Base-by-base conservation (phyloP, 768 basidiomycete genomes). In the Lentinula aciculospora region DNA sequence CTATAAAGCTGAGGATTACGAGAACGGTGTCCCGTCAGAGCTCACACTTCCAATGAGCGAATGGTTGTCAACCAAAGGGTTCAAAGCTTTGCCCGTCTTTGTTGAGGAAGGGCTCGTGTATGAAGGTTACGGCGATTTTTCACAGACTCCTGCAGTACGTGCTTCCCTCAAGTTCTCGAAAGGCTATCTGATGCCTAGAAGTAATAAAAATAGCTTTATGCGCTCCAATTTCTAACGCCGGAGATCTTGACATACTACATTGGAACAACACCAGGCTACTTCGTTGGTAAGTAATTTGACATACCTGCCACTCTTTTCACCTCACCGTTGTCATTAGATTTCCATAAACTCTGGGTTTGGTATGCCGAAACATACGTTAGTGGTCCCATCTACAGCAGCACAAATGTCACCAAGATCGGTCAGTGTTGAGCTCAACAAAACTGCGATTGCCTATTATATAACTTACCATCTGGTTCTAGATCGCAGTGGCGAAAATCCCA, bases 181-280 rank as follows among this genome's bases (percentile, higher is more conserved):
- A 50, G n/a, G n/a, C n/a, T n/a, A n/a, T n/a, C n/a, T n/a, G n/a
- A n/a, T n/a, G n/a, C n/a, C n/a, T n/a, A n/a, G n/a, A 23, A 9
- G 17, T 5, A 17, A 3, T 36, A 19, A 39, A n/a, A 3, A 27
- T 27, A 58, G 57, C 27, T 58, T 29, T 58, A 58, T 28, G 40
- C 40, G 5, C 57, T 58, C 19, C 57, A 58, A 47, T 50, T 49
- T 32, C 25, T 58, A 17, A 58, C 57, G 45, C 57, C 57, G 13
- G 57, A 58, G 17, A 50, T 58, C 8, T 37, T 58, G 19, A 28
- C 27, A 7, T 48, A 36, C 36, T 49, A 49, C 21, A 19, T 46
- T n/a, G 47, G 47, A 25, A 39, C 34, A 9, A 36, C 37, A 17
- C 28, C 45, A 6, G 39, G 29, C 21, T 48, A 58, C 9, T 49